Evolutionary conservation across 768 basidiomycete species (phyloP), one percentile per base, ranked within the genome.

Genomic region (Boletellus sp.): DNA sequence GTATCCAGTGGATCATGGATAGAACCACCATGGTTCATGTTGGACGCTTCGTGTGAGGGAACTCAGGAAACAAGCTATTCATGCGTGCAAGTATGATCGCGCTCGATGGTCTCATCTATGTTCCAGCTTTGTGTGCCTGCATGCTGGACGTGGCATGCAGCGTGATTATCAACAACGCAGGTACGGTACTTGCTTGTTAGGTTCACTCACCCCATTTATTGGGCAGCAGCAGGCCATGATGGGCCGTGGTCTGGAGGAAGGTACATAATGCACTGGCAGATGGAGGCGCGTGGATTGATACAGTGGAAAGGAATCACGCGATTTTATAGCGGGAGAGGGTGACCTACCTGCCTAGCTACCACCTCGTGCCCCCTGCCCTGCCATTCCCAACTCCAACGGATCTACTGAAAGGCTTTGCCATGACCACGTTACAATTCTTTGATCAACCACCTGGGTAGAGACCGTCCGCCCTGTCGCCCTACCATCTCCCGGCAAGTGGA

Each of bases 11-110:
- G 80, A 4, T 67, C 74, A 2, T 67, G 66, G 61, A 70, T 84
- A 22, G 62, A 82, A 35, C 70, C 79, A 0, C 56, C 75, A 2
- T 92, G 91, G 88, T 85, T 94, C 46, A 82, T 82, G 4, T 61
- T 89, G 33, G 80, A 79, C 54, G 53, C 64, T 1, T 90, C 92
- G 22, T 79, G 87, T 15, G 89, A 89, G 9, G 93, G 66, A 80
- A 77, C 0, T 63, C 73, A 0, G 78, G 67, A 22, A 85, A 79
- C 65, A 85, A 85, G 61, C 64, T 84, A 13, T 95, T 81, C 68
- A 90, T 96, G 91, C 83, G 94, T 8, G 64, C 74, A 13, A 87
- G 83, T 0, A 93, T 94, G 15, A 56, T 94, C 3, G 65, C 68
- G 0, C 71, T 82, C 11, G 95, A 97, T 54, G 59, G 76, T 10